These are phyloP conservation scores for Akebia trifoliata DNA, from an alignment of 164 flowering plant genomes.

Conservation along the genomic window DNA sequence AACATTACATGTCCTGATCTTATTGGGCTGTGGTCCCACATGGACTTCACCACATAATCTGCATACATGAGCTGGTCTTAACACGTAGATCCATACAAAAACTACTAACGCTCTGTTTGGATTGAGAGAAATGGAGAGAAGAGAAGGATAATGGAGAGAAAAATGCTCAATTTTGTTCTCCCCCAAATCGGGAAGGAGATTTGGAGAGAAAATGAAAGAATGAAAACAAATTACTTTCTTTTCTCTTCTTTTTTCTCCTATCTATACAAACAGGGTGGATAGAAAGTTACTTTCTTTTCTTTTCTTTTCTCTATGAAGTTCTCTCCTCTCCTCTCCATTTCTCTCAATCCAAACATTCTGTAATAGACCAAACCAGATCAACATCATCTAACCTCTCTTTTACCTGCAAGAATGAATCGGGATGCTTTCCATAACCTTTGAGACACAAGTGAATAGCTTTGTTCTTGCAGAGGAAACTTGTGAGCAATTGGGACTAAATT, in stretches of 20 bases:
- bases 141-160: too few relatives aligned
- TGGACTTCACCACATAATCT: slow-evolving; percentile 56
- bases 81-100: neutral
- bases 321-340: neutral
- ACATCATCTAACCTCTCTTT: neutral
- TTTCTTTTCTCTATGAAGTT: neutral
- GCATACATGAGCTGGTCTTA: slow-evolving; percentile 3
- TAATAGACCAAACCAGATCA: neutral
- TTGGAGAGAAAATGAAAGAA: too few relatives aligned
- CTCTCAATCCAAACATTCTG: neutral
- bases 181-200: too few relatives aligned
- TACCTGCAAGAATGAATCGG: slow-evolving; percentile 53
- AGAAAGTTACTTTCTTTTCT: neutral
- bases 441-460: slow-evolving; percentile 35
- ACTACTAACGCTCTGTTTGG: too few relatives aligned
- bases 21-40: slow-evolving; percentile 42
- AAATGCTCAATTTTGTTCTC: too few relatives aligned
- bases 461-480: slow-evolving; percentile 42
- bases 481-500: slow-evolving; percentile 50
- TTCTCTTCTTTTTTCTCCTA: too few relatives aligned
- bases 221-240: neutral
- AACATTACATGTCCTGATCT: slow-evolving; percentile 40
- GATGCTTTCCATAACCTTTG: slow-evolving; percentile 32
- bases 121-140: too few relatives aligned
- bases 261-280: too few relatives aligned